A percentile compares a stretch with the other conserved stretches of the same genome.
Evolutionary conservation across 306 rosid species (phyloP).

Genomic region (Cucurbita ficifolia): DNA sequence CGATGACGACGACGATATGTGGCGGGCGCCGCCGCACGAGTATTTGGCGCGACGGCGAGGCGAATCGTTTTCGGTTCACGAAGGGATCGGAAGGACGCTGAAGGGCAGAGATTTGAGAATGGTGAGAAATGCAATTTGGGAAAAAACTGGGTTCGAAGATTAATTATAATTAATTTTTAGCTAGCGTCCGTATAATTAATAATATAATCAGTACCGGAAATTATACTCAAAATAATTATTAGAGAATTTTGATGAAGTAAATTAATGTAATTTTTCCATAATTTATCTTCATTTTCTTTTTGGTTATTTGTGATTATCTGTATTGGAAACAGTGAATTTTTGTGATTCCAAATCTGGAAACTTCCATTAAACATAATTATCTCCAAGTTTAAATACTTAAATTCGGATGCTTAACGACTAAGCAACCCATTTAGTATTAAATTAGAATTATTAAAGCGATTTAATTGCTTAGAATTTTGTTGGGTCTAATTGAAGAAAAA

Average conservation of each 20-base stretch:
- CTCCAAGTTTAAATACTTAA: not conserved
- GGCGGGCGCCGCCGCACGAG: constrained; percentile 65
- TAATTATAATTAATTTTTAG: not conserved
- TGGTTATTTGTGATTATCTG: not conserved
- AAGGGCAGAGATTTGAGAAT: constrained; percentile 75
- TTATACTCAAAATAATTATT: not conserved
- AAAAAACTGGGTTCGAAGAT: constrained; percentile 72
- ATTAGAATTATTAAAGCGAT: not conserved
- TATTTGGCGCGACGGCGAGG: constrained; percentile 71
- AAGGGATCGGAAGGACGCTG: constrained; percentile 87
- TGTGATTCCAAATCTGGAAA: not conserved
- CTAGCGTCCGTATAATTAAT: no score
- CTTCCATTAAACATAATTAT: not conserved
- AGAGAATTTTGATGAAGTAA: not conserved
- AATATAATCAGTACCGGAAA: not conserved
- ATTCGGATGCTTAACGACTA: not conserved
- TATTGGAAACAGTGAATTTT: not conserved
- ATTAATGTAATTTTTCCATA: not conserved
- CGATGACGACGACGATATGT: not conserved
- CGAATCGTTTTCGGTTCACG: constrained; percentile 72
- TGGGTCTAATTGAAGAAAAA: not conserved
- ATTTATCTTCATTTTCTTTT: not conserved
- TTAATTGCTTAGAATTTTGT: not conserved
- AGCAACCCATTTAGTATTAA: not conserved
- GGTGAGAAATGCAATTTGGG: constrained; percentile 87